Evolutionary conservation across 768 basidiomycete genomes (phyloP), one percentile per base, ranked within the genome.

Genomic region (Mycena pura): DNA sequence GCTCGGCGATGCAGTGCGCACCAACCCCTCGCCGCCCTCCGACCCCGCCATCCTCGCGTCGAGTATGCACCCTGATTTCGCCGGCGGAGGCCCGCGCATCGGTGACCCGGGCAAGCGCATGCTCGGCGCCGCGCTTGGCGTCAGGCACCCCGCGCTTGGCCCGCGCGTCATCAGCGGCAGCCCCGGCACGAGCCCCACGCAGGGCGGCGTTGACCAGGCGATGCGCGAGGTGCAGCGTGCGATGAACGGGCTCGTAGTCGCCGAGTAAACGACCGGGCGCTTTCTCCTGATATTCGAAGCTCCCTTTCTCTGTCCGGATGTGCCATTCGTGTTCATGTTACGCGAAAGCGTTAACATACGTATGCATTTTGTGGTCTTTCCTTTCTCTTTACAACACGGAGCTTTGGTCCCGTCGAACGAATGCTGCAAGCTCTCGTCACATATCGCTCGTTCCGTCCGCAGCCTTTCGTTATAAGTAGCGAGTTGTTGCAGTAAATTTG

Each of bases 41-140:
- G 90, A 92, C 73, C 89, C 90, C 19, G 89, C 90, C 1, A 89
- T 91, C 60, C 71, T 91, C 49, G 80, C 84, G 13, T 81, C 84
- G 22, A 84, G 84, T 69, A 71, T 84, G 65, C 82, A 83, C 44
- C 74, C 81, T 31, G 77, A 77, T 51, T 73, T 76, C 19, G 74
- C 76, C 3, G 71, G 74, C n/a, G 73, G 76, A 29, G 88, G 87
- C n/a, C 92, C 92, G 21, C 84, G 89, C 69, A 93, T 95, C 67
- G 93, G 93, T 32, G 91, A 95, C 74, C 91, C 93, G 29, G 93
- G 91, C 38, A 92, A 92, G 78, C 82, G 93, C 69, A 95, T 95
- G 92, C 81, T 95, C 22, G 93, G 92, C 39, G 89, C 89, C 53
- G 92, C 92, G 29, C 79, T 95, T 57, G 93, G 93, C 43, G 83